Percentiles rank a stretch among this genome's conserved stretches.
phyloP scores from a whole-genome alignment of 2,329 filamentous ascomycete genomes.

The Zasmidium angulare region DNA sequence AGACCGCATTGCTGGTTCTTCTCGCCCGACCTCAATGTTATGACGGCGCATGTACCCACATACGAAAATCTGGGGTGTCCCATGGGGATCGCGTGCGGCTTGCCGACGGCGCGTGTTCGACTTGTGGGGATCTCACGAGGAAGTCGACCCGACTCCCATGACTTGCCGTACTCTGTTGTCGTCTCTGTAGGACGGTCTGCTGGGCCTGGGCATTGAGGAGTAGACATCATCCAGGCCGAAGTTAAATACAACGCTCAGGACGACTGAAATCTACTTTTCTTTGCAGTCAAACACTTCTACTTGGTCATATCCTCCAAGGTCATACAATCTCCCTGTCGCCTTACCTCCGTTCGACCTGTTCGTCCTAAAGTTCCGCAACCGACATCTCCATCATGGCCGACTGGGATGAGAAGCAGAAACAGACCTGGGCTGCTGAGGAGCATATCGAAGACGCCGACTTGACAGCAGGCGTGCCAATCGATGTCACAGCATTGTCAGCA shows the following conservation, averaged over 20 bases:
- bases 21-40: not conserved
- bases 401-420: slow-evolving; percentile 15
- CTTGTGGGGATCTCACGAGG: slow-evolving; percentile 2
- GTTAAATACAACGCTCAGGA: slow-evolving; percentile 12
- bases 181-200: not conserved
- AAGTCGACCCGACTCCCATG: slow-evolving; percentile 6
- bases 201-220: not conserved
- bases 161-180: slow-evolving; percentile 2
- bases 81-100: slow-evolving; percentile 8
- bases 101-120: not conserved
- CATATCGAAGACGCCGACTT: slow-evolving; percentile 19
- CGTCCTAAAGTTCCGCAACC: not conserved
- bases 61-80: not conserved
- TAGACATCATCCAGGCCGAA: not conserved
- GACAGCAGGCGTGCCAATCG: slow-evolving; percentile 8
- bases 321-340: not conserved
- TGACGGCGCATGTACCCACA: not conserved
- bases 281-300: not conserved
- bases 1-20: not conserved
- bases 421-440: slow-evolving; percentile 17
- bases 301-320: too few species aligned
- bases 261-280: too few species aligned
- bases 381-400: slow-evolving; percentile 9
- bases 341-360: not conserved
- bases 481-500: slow-evolving; percentile 28